These are phyloP conservation scores for Barbarea vulgaris DNA, from an alignment of 345 rosid species.

Conservation along the genomic window DNA sequence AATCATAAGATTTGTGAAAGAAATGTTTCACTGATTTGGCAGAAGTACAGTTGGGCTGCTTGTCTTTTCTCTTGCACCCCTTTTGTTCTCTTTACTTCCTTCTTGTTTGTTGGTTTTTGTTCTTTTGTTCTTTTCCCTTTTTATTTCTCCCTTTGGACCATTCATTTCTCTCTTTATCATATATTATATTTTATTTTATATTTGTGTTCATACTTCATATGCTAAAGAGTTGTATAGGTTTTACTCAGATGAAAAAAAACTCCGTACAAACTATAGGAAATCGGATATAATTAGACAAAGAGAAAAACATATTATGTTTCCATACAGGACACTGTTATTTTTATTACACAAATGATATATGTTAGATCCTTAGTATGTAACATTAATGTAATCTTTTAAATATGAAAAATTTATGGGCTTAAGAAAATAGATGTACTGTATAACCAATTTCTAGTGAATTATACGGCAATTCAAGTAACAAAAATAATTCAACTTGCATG, in stretches of 20 bases:
- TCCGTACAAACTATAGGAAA: neutral
- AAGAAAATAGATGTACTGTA: neutral
- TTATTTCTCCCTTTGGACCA: neutral
- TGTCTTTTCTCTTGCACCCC: constrained; percentile 34
- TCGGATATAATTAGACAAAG: neutral
- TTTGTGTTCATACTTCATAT: neutral
- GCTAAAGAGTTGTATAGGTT: neutral
- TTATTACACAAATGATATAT: too few relatives aligned
- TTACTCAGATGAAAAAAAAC: neutral
- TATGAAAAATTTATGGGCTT: neutral
- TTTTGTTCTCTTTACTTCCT: constrained; percentile 38
- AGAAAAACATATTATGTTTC: neutral
- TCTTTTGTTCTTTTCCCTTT: constrained; percentile 9
- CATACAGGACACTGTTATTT: neutral
- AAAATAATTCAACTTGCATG: neutral
- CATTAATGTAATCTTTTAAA: neutral
- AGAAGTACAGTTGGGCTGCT: constrained; percentile 33
- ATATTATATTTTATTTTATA: neutral
- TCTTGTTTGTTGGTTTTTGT: constrained; percentile 39
- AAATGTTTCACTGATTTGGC: constrained; percentile 37
- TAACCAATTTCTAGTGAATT: neutral
- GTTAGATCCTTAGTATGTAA: neutral
- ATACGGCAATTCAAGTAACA: neutral
- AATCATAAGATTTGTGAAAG: constrained; percentile 40
- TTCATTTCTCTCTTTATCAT: neutral